These are phyloP conservation scores for Metschnikowia colocasiae DNA, from an alignment of 805 yeast species.

Conservation along the genomic window DNA sequence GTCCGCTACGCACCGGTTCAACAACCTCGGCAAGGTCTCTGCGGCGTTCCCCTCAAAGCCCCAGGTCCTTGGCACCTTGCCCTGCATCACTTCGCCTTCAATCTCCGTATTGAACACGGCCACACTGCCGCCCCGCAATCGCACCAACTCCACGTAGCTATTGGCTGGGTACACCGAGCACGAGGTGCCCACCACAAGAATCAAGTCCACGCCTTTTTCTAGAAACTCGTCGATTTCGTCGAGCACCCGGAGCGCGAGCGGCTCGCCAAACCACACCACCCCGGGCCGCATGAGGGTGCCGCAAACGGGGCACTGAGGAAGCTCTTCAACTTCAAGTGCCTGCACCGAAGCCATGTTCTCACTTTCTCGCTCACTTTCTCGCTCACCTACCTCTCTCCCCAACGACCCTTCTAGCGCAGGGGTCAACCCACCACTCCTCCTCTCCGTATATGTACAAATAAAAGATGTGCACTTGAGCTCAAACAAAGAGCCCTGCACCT, in stretches of 20 bases:
- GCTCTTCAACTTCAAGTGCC: slow-evolving; percentile 27
- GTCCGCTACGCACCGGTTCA: too few relatives aligned
- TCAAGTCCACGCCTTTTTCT: slow-evolving; percentile 58
- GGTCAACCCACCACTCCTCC: not conserved
- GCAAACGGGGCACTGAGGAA: slow-evolving; percentile 80
- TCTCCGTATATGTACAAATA: slow-evolving; percentile 58
- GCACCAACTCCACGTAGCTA: slow-evolving; percentile 78
- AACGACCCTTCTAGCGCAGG: slow-evolving; percentile 22
- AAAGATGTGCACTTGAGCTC: slow-evolving; percentile 72
- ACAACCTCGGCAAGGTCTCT: slow-evolving; percentile 59
- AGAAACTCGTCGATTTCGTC: slow-evolving; percentile 71
- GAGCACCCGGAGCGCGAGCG: slow-evolving; percentile 61
- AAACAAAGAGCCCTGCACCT: slow-evolving; percentile 78
- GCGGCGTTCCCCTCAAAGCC: slow-evolving; percentile 81
- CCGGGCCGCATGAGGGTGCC: slow-evolving; percentile 71
- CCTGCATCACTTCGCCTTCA: slow-evolving; percentile 41
- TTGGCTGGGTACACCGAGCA: slow-evolving; percentile 91
- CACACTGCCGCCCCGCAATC: slow-evolving; percentile 69
- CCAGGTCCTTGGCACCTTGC: slow-evolving; percentile 50
- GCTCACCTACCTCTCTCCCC: slow-evolving; percentile 19
- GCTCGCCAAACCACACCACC: slow-evolving; percentile 94
- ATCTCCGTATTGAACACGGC: slow-evolving; percentile 79
- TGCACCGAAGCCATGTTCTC: slow-evolving; percentile 5
- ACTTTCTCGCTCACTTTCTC: slow-evolving; percentile 13
- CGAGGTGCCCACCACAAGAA: slow-evolving; percentile 81